phyloP scores from a whole-genome alignment of 805 yeast genomes.

The Lachancea thermotolerans region DNA sequence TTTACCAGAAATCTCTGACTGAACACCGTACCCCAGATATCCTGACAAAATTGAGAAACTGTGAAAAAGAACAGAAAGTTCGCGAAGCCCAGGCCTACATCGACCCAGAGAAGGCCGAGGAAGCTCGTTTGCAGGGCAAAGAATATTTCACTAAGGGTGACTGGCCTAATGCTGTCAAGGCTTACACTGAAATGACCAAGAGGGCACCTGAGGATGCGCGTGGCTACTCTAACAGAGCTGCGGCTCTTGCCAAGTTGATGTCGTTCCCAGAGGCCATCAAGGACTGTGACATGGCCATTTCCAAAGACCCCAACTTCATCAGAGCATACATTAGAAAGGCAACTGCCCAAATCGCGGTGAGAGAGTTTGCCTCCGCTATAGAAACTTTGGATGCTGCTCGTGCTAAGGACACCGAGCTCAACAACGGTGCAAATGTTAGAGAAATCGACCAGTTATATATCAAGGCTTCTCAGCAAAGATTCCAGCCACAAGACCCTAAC shows the following conservation, averaged over 20 bases:
- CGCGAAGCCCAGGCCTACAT: conserved; percentile 73
- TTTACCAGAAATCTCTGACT: conserved; percentile 83
- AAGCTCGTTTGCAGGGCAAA: conserved; percentile 89
- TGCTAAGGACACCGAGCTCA: conserved; percentile 57
- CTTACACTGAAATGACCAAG: conserved; percentile 91
- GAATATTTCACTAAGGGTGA: conserved; percentile 82
- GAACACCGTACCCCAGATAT: conserved; percentile 97
- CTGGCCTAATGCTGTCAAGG: conserved; percentile 94
- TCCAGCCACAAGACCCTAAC: conserved; percentile 66
- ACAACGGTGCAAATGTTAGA: conserved; percentile 50
- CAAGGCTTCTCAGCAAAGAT: conserved; percentile 74
- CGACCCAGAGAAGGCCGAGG: conserved; percentile 90
- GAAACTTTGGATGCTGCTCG: conserved; percentile 79
- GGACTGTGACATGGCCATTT: conserved; percentile 88
- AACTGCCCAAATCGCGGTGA: conserved; percentile 83
- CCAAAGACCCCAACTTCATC: conserved; percentile 78
- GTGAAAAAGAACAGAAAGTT: conserved; percentile 80
- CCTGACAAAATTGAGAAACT: conserved; percentile 73
- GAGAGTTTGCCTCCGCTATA: conserved; percentile 73
- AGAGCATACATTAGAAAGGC: conserved; percentile 98
- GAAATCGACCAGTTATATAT: conserved; percentile 80
- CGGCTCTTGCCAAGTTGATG: conserved; percentile 88
- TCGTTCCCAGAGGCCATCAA: conserved; percentile 94
- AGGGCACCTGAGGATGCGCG: conserved; percentile 96
- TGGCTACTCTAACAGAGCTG: conserved; percentile 97